These are phyloP conservation scores for Bodo saltans DNA, from an alignment of 78 protist species.

Conservation along the genomic window DNA sequence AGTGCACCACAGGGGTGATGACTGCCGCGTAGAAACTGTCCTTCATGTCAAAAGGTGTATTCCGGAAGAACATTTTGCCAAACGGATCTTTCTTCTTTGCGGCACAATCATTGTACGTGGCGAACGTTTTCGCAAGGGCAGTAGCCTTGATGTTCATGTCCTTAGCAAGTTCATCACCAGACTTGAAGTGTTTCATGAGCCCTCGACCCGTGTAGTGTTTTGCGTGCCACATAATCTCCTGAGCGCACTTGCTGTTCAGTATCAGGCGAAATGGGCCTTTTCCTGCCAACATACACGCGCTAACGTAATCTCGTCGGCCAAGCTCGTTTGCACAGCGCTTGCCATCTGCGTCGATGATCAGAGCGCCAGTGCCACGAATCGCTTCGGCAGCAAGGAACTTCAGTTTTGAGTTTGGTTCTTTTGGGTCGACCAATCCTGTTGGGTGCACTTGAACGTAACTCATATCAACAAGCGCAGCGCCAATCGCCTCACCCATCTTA, in stretches of 20 bases:
- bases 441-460: constrained; percentile 76
- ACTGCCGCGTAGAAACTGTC: constrained; percentile 37
- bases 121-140: constrained; percentile 42
- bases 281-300: constrained; percentile 46
- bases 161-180: constrained; percentile 32
- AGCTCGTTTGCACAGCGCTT: constrained; percentile 72
- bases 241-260: constrained; percentile 19
- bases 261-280: constrained; percentile 35
- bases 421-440: constrained; percentile 74
- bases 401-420: constrained; percentile 46
- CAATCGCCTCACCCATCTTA: constrained; percentile 47
- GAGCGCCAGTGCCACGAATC: constrained; percentile 78
- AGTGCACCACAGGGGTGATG: constrained; percentile 77
- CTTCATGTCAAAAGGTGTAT: constrained; percentile 28
- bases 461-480: constrained; percentile 42
- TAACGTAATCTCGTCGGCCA: constrained; percentile 57
- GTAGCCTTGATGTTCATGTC: constrained; percentile 25
- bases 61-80: constrained; percentile 58
- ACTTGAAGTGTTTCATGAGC: background rate
- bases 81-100: constrained; percentile 38
- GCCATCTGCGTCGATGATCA: constrained; percentile 54
- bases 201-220: constrained; percentile 34
- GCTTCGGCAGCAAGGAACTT: constrained; percentile 79
- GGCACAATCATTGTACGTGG: constrained; percentile 17
- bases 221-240: constrained; percentile 40